phyloP scores from a whole-genome alignment of 139 green algal species.

The Micractinium sp. region DNA sequence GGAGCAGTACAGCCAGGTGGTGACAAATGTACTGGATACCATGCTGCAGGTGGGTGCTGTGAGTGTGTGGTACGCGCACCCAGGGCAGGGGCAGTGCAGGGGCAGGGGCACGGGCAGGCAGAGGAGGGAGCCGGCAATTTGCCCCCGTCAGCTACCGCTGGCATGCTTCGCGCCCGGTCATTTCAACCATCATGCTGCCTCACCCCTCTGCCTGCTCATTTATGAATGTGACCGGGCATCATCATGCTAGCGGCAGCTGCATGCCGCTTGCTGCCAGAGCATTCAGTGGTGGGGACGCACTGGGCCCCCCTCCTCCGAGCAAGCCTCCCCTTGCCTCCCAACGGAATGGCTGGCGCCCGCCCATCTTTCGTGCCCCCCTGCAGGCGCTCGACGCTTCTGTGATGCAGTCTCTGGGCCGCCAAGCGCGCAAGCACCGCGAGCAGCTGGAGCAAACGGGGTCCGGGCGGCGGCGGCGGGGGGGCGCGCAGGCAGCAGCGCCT shows the following conservation, averaged over 20 bases:
- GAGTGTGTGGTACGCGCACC: too few relatives aligned
- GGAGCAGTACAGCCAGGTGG: background rate
- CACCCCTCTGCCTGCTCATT: too few relatives aligned
- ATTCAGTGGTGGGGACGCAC: too few relatives aligned
- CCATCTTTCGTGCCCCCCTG: background rate
- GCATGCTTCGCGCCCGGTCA: too few relatives aligned
- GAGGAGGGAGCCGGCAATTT: background rate
- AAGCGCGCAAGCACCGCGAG: background rate
- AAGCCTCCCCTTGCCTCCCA: too few relatives aligned
- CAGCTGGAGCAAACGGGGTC: background rate
- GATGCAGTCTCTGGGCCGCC: background rate
- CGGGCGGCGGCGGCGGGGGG: background rate
- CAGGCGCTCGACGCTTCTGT: slow-evolving; percentile 11
- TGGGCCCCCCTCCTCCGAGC: too few relatives aligned
- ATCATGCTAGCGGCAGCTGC: too few relatives aligned
- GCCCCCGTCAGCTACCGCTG: too few relatives aligned
- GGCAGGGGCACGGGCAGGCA: background rate
- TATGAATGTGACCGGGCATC: too few relatives aligned
- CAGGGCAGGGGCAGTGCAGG: background rate
- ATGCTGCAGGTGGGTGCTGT: slow-evolving; percentile 28
- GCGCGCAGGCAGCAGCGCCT: background rate
- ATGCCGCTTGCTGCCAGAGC: too few relatives aligned
- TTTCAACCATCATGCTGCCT: too few relatives aligned
- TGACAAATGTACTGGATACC: background rate
- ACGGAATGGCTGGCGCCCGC: too few relatives aligned